These are phyloP conservation scores for Pholiota conissans DNA, from an alignment of 768 basidiomycete species.

Conservation along the genomic window DNA sequence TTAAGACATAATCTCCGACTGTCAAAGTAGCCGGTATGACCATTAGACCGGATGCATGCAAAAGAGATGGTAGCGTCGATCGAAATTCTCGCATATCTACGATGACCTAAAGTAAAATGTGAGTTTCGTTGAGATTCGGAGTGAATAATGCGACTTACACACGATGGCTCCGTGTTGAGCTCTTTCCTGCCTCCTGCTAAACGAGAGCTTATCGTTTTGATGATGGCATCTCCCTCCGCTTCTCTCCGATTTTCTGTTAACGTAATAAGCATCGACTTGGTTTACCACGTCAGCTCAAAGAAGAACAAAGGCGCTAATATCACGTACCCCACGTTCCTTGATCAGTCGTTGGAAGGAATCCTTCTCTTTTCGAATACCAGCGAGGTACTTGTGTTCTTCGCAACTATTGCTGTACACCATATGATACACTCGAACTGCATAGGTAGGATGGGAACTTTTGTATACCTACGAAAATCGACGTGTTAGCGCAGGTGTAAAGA, in stretches of 20 bases:
- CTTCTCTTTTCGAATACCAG: slow-evolving; percentile 86
- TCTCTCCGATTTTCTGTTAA: slow-evolving; percentile 63
- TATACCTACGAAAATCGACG: slow-evolving; percentile 60
- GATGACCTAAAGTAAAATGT: slow-evolving; percentile 60
- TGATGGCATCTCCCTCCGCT: slow-evolving; percentile 53
- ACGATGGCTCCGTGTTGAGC: slow-evolving; percentile 61
- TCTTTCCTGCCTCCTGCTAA: slow-evolving; percentile 84
- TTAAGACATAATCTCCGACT: slow-evolving; percentile 94
- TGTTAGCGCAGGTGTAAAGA: not conserved
- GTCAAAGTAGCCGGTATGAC: slow-evolving; percentile 92
- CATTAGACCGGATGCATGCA: slow-evolving; percentile 78
- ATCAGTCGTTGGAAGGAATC: slow-evolving; percentile 92
- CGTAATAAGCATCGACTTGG: slow-evolving; percentile 86
- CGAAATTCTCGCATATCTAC: slow-evolving; percentile 98
- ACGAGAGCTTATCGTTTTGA: slow-evolving; percentile 82
- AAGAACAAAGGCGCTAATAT: not conserved
- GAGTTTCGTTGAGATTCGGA: not conserved
- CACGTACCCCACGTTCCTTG: slow-evolving; percentile 85
- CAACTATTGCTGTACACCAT: slow-evolving; percentile 92
- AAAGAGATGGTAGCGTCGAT: slow-evolving; percentile 84
- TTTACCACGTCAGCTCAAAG: not conserved
- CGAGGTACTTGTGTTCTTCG: slow-evolving; percentile 95
- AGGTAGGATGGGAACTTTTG: slow-evolving; percentile 77
- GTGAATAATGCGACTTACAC: no score
- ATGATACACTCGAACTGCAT: slow-evolving; percentile 89